Conservation (phyloP, 495 filamentous ascomycete species). For the Margaritispora aquatica region DNA sequence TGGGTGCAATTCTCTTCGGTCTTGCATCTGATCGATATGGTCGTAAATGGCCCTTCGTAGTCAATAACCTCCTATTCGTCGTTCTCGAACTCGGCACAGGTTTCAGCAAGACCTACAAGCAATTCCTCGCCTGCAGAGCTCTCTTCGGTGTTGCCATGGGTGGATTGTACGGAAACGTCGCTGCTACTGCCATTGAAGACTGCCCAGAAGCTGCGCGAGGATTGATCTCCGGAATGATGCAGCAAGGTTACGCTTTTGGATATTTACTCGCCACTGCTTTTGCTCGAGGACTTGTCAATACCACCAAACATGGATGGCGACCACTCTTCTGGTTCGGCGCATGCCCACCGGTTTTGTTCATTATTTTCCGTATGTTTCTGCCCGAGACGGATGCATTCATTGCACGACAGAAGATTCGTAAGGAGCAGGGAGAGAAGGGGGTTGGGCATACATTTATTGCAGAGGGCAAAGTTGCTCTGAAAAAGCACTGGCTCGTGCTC, state of each 20-base stretch:
- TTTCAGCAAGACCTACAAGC: constrained; percentile 68
- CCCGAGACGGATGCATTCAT: constrained; percentile 69
- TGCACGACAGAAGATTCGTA: constrained; percentile 55
- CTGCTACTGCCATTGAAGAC: constrained; percentile 81
- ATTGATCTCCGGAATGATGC: constrained; percentile 72
- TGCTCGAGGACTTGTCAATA: constrained; percentile 63
- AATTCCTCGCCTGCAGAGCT: constrained; percentile 74
- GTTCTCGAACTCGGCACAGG: constrained; percentile 73
- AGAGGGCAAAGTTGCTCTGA: constrained; percentile 71
- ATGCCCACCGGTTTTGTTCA: constrained; percentile 73
- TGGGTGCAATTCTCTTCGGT: constrained; percentile 67
- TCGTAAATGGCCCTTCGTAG: constrained; percentile 81
- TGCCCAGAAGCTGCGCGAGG: constrained; percentile 69
- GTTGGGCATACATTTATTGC: constrained; percentile 57
- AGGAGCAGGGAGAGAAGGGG: constrained; percentile 38
- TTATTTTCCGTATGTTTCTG: constrained; percentile 66
- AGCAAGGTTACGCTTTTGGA: constrained; percentile 87
- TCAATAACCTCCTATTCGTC: constrained; percentile 80
- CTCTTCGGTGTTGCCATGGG: constrained; percentile 92
- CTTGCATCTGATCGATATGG: constrained; percentile 78
- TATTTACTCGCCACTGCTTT: constrained; percentile 79
- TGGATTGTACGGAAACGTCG: constrained; percentile 81
- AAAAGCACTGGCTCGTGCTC: constrained; percentile 71
- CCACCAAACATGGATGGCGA: constrained; percentile 69
- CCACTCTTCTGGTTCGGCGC: constrained; percentile 86